A percentile compares a stretch with the other conserved stretches of the same genome.
These are phyloP conservation scores for Aureoboletus auriporus DNA, from an alignment of 768 basidiomycete species.

Conservation along the genomic window DNA sequence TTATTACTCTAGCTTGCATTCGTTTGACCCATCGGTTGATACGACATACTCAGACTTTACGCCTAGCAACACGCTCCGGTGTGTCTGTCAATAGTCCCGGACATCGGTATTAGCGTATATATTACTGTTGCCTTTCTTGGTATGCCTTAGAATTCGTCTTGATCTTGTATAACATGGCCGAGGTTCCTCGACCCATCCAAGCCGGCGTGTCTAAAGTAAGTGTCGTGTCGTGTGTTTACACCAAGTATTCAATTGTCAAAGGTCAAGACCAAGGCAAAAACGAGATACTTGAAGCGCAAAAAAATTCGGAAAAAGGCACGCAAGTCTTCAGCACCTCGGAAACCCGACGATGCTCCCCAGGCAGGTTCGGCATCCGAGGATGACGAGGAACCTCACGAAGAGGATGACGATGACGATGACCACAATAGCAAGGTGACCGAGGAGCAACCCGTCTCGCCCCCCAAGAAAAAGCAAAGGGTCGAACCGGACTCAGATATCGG, in stretches of 20 bases:
- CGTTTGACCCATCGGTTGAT: too few relatives aligned
- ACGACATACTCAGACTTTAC: too few relatives aligned
- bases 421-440: constrained; percentile 4
- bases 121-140: constrained; percentile 3
- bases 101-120: too few relatives aligned
- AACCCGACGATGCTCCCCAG: constrained; percentile 17
- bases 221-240: not conserved
- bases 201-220: constrained; percentile 19
- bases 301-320: constrained; percentile 57
- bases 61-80: too few relatives aligned
- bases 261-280: constrained; percentile 68
- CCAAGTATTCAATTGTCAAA: constrained; percentile 18
- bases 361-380: constrained; percentile 18
- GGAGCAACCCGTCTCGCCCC: constrained; percentile 23
- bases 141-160: too few relatives aligned
- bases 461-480: constrained; percentile 43
- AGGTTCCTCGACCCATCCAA: constrained; percentile 4
- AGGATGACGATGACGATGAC: constrained; percentile 16
- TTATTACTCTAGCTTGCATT: too few relatives aligned
- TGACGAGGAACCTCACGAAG: constrained; percentile 21
- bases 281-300: constrained; percentile 71
- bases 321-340: constrained; percentile 28
- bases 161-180: constrained; percentile 7
- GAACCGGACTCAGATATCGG: constrained; percentile 17
- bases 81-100: too few relatives aligned